Base-by-base conservation (phyloP, 495 filamentous ascomycete species). In the Bacidia rubella region DNA sequence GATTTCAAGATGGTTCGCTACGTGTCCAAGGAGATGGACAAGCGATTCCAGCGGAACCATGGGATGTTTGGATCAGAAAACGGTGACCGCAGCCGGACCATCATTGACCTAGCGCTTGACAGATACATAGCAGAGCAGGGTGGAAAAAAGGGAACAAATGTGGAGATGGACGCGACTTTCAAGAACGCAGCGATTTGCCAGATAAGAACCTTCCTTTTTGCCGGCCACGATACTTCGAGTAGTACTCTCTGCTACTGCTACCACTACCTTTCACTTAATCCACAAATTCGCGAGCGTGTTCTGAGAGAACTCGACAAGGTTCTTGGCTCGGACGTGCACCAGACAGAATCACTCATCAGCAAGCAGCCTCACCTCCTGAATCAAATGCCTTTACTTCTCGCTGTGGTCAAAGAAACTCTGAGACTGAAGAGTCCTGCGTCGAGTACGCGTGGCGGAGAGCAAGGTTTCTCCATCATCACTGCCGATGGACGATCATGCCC, bases 341-440 rank as follows among this genome's bases (percentile, higher is more conserved):
- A 59, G 10, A 62, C 64, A 0, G 54, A 56, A 1, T 12, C 42
- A 11, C 29, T 54, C 0, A 58, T 77, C 35, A 43, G 47, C 1
- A 49, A 54, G 0, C 54, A 69, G 9, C 70, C 74, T 0, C 42
- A 58, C 1, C 50, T 74, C 0, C 52, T 77, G 29, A 71, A 72
- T 52, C 43, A 66, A 15, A 54, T 72, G 11, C 62, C 68, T 1
- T 75, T 69, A 52, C 73, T 73, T 2, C 25, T 60, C 0, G 74
- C 73, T 1, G 64, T 76, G 0, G 68, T 79, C 53, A 74, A 72
- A 53, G 75, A 77, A 51, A 65, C 68, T 0, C 55, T 76, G 10
- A 65, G 74, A 3, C 48, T 76, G 0, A 72, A 61, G 53, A 65
- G 73, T 0, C 65, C 70, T 0, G 68, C 70, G 0, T 67, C 58